These are phyloP conservation scores for Thelonectria rubi DNA, from an alignment of 2,329 filamentous ascomycete genomes.

Conservation along the genomic window DNA sequence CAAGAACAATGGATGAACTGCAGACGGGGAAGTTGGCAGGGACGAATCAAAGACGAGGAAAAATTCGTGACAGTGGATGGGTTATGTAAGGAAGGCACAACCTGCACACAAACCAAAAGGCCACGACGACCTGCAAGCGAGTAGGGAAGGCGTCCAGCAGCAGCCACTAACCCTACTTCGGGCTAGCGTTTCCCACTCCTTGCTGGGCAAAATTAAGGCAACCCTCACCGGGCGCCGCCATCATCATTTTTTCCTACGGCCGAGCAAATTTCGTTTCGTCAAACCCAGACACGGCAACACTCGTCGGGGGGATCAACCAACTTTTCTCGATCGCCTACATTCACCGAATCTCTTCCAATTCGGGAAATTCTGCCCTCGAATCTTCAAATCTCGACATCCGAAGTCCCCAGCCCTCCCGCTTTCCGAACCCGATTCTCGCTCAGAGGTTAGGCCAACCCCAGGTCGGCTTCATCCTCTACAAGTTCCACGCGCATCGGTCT, in stretches of 20 bases:
- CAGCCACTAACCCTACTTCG: slow-evolving; percentile 34
- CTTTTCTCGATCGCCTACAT: slow-evolving; percentile 36
- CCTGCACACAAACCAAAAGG: slow-evolving; percentile 25
- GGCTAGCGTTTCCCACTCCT: slow-evolving; percentile 54
- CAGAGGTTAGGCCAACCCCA: slow-evolving; percentile 40
- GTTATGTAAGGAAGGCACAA: slow-evolving; percentile 21
- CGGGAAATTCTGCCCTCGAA: slow-evolving; percentile 7
- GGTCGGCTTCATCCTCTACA: slow-evolving; percentile 44
- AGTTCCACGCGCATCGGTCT: slow-evolving; percentile 51
- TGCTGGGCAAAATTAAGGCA: slow-evolving; percentile 55
- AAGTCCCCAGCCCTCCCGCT: slow-evolving; percentile 21
- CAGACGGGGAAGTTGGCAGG: not conserved
- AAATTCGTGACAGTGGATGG: slow-evolving; percentile 21
- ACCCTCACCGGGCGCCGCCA: slow-evolving; percentile 51
- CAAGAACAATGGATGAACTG: slow-evolving; percentile 11
- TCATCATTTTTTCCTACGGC: slow-evolving; percentile 50
- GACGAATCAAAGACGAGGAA: slow-evolving; percentile 22
- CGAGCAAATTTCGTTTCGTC: slow-evolving; percentile 56
- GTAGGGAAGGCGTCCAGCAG: slow-evolving; percentile 29
- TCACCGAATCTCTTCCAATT: slow-evolving; percentile 29
- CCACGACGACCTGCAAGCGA: slow-evolving; percentile 37
- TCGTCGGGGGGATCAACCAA: slow-evolving; percentile 48
- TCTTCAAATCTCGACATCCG: not conserved
- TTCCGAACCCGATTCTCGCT: slow-evolving; percentile 10
- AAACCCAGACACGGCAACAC: slow-evolving; percentile 54